A percentile compares a stretch with the other conserved stretches of the same genome.
Evolutionary conservation across 1,139 yeast genomes (phyloP).

Genomic region (Nakaseomyces uthaithaninus): DNA sequence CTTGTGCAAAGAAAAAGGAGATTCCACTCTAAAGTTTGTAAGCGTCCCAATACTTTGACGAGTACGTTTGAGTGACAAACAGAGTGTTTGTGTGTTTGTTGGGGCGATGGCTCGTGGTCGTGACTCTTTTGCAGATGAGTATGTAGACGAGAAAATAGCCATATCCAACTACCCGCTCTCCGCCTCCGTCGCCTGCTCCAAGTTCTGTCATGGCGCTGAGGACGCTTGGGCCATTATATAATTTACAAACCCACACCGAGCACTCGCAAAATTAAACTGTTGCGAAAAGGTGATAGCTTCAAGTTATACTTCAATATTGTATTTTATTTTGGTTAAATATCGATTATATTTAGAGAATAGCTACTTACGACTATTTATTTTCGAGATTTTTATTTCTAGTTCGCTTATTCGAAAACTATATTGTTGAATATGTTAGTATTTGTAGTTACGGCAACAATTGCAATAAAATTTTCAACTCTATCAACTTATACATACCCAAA

Average conservation of each 20-base stretch:
- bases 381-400: constrained; percentile 1
- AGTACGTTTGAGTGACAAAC: constrained; percentile 70
- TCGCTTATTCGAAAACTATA: constrained; percentile 5
- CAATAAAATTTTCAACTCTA: not conserved
- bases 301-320: not conserved
- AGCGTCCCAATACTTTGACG: constrained; percentile 47
- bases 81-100: constrained; percentile 93
- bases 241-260: constrained; percentile 9
- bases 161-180: constrained; percentile 91
- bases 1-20: not conserved
- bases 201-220: constrained; percentile 97
- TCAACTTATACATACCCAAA: constrained; percentile 16
- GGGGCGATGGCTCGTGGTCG: constrained; percentile 99
- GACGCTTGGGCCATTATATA: constrained; percentile 87
- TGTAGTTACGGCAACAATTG: not conserved
- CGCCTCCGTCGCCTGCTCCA: constrained; percentile 96
- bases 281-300: constrained; percentile 8
- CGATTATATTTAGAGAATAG: not conserved
- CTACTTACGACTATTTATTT: constrained; percentile 1
- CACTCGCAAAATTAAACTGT: constrained; percentile 9
- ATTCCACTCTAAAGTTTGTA: not conserved
- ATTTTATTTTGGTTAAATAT: not conserved
- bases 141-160: constrained; percentile 91
- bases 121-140: constrained; percentile 95
- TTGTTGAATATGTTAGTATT: not conserved